phyloP scores from a whole-genome alignment of 2,329 filamentous ascomycete genomes.

The Neofusicoccum umdonicola region DNA sequence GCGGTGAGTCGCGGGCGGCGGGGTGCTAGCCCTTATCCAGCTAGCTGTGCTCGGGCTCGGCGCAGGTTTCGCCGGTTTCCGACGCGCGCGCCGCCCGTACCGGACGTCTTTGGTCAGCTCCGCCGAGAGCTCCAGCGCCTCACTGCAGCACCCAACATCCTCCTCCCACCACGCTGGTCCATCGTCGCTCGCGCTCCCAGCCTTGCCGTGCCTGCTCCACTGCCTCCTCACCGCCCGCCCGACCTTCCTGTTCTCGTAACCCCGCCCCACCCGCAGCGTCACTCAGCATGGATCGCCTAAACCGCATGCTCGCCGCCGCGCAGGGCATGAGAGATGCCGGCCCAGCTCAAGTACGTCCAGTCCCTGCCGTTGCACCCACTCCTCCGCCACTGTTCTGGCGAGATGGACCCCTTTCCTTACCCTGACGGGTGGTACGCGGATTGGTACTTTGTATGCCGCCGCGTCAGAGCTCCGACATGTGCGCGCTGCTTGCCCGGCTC shows the following conservation, averaged over 20 bases:
- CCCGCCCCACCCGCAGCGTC: slow-evolving; percentile 8
- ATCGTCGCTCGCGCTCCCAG: neutral
- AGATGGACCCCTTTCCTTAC: slow-evolving; percentile 18
- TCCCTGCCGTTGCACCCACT: slow-evolving; percentile 15
- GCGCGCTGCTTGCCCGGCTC: neutral
- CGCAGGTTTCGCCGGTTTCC: slow-evolving; percentile 6
- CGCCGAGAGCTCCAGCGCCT: slow-evolving; percentile 13
- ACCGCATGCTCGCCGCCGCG: slow-evolving; percentile 78
- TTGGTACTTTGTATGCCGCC: slow-evolving; percentile 17
- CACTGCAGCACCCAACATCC: slow-evolving; percentile 1
- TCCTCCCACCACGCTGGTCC: neutral
- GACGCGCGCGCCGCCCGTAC: neutral
- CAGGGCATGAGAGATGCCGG: slow-evolving; percentile 63
- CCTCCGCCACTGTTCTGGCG: slow-evolving; percentile 3
- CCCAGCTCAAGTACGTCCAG: slow-evolving; percentile 58
- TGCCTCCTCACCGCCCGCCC: neutral
- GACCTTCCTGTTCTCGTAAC: slow-evolving; percentile 8
- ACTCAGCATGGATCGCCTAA: slow-evolving; percentile 78
- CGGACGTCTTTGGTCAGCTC: slow-evolving; percentile 2
- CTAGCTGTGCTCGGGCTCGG: neutral
- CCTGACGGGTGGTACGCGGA: slow-evolving; percentile 16
- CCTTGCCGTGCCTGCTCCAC: slow-evolving; percentile 1
- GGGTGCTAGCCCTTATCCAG: neutral
- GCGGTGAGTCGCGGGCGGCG: slow-evolving; percentile 3
- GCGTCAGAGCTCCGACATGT: neutral